These are phyloP conservation scores for Dendrobium catenatum DNA, from an alignment of 106 monocot genomes.

Conservation along the genomic window DNA sequence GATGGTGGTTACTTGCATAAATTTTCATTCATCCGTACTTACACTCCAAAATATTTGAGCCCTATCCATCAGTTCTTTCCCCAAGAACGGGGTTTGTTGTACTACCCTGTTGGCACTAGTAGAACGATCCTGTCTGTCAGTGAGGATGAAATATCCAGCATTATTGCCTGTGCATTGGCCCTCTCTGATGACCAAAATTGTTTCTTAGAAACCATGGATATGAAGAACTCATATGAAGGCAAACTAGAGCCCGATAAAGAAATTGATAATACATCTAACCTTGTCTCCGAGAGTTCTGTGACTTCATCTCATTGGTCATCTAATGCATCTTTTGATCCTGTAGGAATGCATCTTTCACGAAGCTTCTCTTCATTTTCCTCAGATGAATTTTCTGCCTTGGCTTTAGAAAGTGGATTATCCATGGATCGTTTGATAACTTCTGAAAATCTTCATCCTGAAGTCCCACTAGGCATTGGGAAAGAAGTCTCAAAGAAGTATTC, in stretches of 20 bases:
- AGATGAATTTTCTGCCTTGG: constrained; percentile 40
- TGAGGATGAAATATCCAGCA: constrained; percentile 79
- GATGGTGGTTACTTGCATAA: constrained; percentile 37
- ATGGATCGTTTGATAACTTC: constrained; percentile 24
- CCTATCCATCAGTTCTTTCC: constrained; percentile 21
- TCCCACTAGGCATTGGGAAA: constrained; percentile 29
- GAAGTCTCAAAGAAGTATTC: constrained; percentile 24
- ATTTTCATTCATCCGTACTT: constrained; percentile 49
- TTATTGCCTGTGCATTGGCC: constrained; percentile 55
- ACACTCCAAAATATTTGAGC: constrained; percentile 42
- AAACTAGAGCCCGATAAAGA: constrained; percentile 22
- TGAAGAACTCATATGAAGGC: constrained; percentile 25
- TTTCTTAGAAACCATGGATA: constrained; percentile 1
- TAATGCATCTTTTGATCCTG: constrained; percentile 31
- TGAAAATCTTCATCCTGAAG: constrained; percentile 50
- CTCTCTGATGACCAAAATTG: constrained; percentile 26
- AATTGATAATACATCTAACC: constrained; percentile 16
- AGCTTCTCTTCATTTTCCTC: constrained; percentile 42
- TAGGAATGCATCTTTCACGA: constrained; percentile 27
- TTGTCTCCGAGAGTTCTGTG: constrained; percentile 20
- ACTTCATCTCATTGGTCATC: constrained; percentile 37
- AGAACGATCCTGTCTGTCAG: constrained; percentile 39
- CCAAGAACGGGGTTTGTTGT: constrained; percentile 26
- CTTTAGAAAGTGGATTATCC: constrained; percentile 28
- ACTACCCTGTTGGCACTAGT: constrained; percentile 38